These are phyloP conservation scores for Botryosphaeria agaves DNA, from an alignment of 2,329 filamentous ascomycete species.

Conservation along the genomic window DNA sequence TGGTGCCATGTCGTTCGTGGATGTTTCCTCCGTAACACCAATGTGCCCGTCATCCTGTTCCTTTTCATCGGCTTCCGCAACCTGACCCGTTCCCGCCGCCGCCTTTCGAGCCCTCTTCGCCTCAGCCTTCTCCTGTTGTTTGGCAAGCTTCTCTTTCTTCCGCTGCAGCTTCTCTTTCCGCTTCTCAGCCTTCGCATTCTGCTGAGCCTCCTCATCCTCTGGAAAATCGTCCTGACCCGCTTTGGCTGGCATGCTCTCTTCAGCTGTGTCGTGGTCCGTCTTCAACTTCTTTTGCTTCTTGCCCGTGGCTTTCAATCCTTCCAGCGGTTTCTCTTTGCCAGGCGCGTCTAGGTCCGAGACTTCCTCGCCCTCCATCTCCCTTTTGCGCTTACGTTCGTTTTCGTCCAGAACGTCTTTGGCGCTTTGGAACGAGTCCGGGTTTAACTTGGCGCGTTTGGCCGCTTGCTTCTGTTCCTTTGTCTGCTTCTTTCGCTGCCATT, in stretches of 20 bases:
- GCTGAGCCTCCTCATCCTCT: conserved; percentile 9
- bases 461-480: conserved; percentile 74
- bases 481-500: conserved; percentile 93
- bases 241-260: conserved; percentile 7
- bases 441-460: conserved; percentile 74
- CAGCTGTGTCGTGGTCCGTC: conserved; percentile 12
- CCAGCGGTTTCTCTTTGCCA: conserved; percentile 18
- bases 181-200: conserved; percentile 24
- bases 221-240: conserved; percentile 8
- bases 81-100: conserved; percentile 11
- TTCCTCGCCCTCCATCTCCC: conserved; percentile 40
- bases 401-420: conserved; percentile 91
- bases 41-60: conserved; percentile 10
- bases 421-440: conserved; percentile 78
- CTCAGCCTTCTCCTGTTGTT: conserved; percentile 18
- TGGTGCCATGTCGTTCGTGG: conserved; percentile 10
- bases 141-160: conserved; percentile 25
- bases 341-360: conserved; percentile 16
- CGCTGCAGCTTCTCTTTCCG: conserved; percentile 22
- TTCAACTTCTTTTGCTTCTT: conserved; percentile 25
- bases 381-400: conserved; percentile 56
- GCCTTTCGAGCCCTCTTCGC: conserved; percentile 17
- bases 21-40: conserved; percentile 9
- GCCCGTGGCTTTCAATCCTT: conserved; percentile 15
- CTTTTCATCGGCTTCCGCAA: conserved; percentile 9